Evolutionary conservation across 192 early-diverging fungal species (phyloP).

Genomic region (Mortierella hygrophila): DNA sequence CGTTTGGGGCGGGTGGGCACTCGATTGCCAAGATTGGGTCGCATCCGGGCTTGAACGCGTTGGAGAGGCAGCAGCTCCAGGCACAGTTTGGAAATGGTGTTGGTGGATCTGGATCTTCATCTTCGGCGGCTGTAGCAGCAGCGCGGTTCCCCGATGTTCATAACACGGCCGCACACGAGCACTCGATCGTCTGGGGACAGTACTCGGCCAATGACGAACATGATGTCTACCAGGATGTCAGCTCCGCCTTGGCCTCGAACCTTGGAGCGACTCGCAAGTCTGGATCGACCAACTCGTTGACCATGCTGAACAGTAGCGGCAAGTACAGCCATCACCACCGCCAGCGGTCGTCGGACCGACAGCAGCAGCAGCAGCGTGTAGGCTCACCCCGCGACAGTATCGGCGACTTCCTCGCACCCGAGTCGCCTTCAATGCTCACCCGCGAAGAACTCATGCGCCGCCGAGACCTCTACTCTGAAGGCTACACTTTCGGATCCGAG

Average conservation of each 20-base stretch:
- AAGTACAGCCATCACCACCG: constrained; percentile 47
- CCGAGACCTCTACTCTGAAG: constrained; percentile 20
- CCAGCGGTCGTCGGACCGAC: constrained; percentile 35
- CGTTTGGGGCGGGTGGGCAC: constrained; percentile 44
- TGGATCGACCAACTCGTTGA: constrained; percentile 30
- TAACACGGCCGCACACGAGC: constrained; percentile 17
- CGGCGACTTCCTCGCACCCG: constrained; percentile 44
- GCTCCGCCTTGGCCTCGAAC: constrained; percentile 25
- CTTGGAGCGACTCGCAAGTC: constrained; percentile 20
- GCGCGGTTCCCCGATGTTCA: constrained; percentile 38
- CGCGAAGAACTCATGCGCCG: constrained; percentile 41
- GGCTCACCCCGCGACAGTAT: constrained; percentile 35
- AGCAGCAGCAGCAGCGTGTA: not conserved
- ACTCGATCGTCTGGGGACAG: constrained; percentile 41
- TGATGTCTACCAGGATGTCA: constrained; percentile 20
- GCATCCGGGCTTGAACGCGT: constrained; percentile 32
- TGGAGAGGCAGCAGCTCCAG: constrained; percentile 46
- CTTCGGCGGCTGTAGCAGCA: not conserved
- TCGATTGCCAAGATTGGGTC: constrained; percentile 47
- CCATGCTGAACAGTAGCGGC: constrained; percentile 10
- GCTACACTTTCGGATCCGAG: constrained; percentile 22
- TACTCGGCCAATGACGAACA: constrained; percentile 37
- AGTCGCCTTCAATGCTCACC: constrained; percentile 31
- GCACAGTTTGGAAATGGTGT: constrained; percentile 25
- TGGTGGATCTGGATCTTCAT: not conserved